Evolutionary conservation across 2,329 filamentous ascomycete genomes (phyloP).

Genomic region (Fusarium brachygibbosum): DNA sequence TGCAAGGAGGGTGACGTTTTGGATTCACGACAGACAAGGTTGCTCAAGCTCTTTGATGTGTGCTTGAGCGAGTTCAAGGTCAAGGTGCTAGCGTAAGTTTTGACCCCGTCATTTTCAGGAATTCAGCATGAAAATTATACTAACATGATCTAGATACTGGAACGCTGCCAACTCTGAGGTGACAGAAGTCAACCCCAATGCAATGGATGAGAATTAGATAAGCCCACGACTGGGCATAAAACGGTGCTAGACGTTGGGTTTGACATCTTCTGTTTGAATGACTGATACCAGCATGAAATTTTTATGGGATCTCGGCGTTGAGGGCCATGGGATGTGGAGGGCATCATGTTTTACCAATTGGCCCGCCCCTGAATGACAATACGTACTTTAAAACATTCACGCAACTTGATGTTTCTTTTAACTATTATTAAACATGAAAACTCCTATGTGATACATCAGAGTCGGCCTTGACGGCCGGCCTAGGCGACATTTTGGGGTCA

Average conservation of each 20-base stretch:
- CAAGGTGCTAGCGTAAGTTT: constrained; percentile 76
- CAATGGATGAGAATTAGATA: constrained; percentile 54
- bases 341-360: constrained; percentile 51
- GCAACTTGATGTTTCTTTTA: constrained; percentile 30
- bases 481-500: constrained; percentile 48
- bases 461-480: constrained; percentile 36
- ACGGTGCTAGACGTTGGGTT: constrained; percentile 48
- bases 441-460: constrained; percentile 48
- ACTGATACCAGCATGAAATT: constrained; percentile 54
- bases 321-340: constrained; percentile 51
- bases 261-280: constrained; percentile 50
- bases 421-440: constrained; percentile 37
- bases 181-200: constrained; percentile 64
- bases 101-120: neutral
- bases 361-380: constrained; percentile 48
- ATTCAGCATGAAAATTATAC: constrained; percentile 11
- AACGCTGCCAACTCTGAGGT: constrained; percentile 70
- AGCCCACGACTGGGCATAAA: constrained; percentile 25
- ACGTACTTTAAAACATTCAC: constrained; percentile 37
- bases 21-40: constrained; percentile 90
- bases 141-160: constrained; percentile 66
- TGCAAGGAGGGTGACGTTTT: constrained; percentile 88
- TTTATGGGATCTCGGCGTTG: constrained; percentile 55
- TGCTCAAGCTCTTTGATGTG: constrained; percentile 94
- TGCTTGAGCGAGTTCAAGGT: constrained; percentile 93